Percentiles rank a stretch among this genome's conserved stretches.
phyloP scores from a whole-genome alignment of 192 early-diverging fungal genomes.

The Coemansia sp. region DNA sequence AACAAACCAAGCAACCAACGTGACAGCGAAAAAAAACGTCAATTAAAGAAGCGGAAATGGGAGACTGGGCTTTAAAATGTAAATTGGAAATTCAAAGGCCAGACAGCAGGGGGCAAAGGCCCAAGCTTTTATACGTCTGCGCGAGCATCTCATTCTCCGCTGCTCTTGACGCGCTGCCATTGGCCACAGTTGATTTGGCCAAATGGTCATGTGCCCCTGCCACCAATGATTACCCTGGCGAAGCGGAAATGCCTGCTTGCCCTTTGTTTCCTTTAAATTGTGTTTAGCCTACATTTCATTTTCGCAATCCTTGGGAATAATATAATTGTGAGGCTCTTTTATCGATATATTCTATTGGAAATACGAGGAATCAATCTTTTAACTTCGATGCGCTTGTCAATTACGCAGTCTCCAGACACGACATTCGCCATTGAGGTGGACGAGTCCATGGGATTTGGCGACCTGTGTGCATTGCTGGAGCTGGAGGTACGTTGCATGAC shows the following conservation, averaged over 20 bases:
- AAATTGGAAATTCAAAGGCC: too few species aligned
- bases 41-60: too few species aligned
- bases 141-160: too few species aligned
- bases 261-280: not conserved
- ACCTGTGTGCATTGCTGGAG: constrained; percentile 81
- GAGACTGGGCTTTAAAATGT: too few species aligned
- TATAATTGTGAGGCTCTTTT: too few species aligned
- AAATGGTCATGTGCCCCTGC: not conserved
- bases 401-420: constrained; percentile 20
- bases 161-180: too few species aligned
- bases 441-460: constrained; percentile 69
- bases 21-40: too few species aligned
- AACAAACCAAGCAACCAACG: too few species aligned
- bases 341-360: not conserved
- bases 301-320: not conserved
- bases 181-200: too few species aligned
- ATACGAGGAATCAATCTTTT: not conserved
- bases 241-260: not conserved
- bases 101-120: too few species aligned
- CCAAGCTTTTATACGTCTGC: too few species aligned
- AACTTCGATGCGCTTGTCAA: constrained; percentile 36
- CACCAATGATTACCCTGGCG: not conserved
- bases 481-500: constrained; percentile 55
- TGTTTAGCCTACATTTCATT: not conserved
- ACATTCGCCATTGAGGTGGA: constrained; percentile 60